Base-by-base conservation (phyloP, 495 filamentous ascomycete species). In the Tetracladium setigerum region DNA sequence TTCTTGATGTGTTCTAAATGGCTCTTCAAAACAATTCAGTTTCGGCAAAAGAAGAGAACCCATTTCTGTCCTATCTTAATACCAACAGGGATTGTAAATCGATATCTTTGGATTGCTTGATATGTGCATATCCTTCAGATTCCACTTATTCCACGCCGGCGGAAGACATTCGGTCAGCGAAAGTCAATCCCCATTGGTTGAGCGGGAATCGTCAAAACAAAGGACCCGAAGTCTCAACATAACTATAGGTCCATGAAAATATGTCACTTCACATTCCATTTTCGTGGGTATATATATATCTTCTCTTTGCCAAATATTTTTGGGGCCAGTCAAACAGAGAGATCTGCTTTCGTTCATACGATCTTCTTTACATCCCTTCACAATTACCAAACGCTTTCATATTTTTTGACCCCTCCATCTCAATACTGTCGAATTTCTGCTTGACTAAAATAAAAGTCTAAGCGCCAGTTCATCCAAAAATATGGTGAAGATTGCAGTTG, bases 401-500 rank as follows among this genome's bases (percentile, higher is more conserved):
- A 1, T n/a, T 41, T 34, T 27, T 3, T 27, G 7, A n/a, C n/a
- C n/a, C n/a, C n/a, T n/a, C n/a, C 22, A 27, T 27, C 7, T 3
- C 22, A 27, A 7, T n/a, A n/a, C 22, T 27, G 22, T 27, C 22
- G 22, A 27, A 7, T 7, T 27, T 7, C 22, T 27, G 3, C 7
- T 27, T 7, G 22, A 27, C 22, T 27, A 27, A 7, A 27, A n/a
- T n/a, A n/a, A n/a, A n/a, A n/a, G n/a, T n/a, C n/a, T n/a, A n/a
- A n/a, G n/a, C n/a, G n/a, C n/a, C n/a, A n/a, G n/a, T n/a, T n/a
- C n/a, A n/a, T n/a, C n/a, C n/a, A n/a, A n/a, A n/a, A n/a, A n/a
- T n/a, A 80, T 79, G 77, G 75, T 76, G 46, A 76, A 73, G 22
- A 67, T 82, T 40, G 73, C 68, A 4, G 45, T 79, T 14, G 76